Conservation (phyloP, 2,329 filamentous ascomycete species). For the Simplicillium aogashimaense region DNA sequence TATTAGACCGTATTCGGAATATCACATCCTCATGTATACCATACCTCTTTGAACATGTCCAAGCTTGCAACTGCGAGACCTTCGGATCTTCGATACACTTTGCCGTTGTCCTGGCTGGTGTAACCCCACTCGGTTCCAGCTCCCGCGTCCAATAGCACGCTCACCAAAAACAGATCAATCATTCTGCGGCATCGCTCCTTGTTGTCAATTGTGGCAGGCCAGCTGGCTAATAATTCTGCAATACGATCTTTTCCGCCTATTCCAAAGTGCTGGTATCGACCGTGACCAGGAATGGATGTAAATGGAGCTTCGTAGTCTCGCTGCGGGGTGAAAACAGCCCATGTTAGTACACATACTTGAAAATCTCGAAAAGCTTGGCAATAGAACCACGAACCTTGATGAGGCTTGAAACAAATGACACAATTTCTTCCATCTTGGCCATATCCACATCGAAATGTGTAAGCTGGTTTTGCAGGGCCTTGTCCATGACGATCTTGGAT, state of each 20-base stretch:
- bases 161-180: slow-evolving; percentile 69
- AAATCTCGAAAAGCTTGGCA: slow-evolving; percentile 14
- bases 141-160: slow-evolving; percentile 76
- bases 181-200: slow-evolving; percentile 66
- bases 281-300: slow-evolving; percentile 69
- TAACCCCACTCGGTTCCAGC: slow-evolving; percentile 88
- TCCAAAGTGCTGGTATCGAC: slow-evolving; percentile 75
- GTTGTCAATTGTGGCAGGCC: slow-evolving; percentile 58
- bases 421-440: slow-evolving; percentile 72
- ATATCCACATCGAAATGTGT: slow-evolving; percentile 86
- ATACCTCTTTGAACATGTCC: slow-evolving; percentile 83
- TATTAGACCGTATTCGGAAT: slow-evolving; percentile 10
- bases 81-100: slow-evolving; percentile 74
- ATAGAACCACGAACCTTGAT: slow-evolving; percentile 59
- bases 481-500: slow-evolving; percentile 62
- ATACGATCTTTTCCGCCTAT: slow-evolving; percentile 69
- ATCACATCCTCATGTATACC: slow-evolving; percentile 8
- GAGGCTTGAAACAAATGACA: slow-evolving; percentile 80
- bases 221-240: slow-evolving; percentile 59
- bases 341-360: no score
- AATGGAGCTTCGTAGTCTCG: slow-evolving; percentile 47
- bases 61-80: slow-evolving; percentile 67
- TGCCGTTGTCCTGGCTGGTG: slow-evolving; percentile 81
- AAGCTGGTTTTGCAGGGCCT: slow-evolving; percentile 67
- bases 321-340: slow-evolving; percentile 18